Conservation (phyloP, 768 basidiomycete species). For the Boletus insuetus region DNA sequence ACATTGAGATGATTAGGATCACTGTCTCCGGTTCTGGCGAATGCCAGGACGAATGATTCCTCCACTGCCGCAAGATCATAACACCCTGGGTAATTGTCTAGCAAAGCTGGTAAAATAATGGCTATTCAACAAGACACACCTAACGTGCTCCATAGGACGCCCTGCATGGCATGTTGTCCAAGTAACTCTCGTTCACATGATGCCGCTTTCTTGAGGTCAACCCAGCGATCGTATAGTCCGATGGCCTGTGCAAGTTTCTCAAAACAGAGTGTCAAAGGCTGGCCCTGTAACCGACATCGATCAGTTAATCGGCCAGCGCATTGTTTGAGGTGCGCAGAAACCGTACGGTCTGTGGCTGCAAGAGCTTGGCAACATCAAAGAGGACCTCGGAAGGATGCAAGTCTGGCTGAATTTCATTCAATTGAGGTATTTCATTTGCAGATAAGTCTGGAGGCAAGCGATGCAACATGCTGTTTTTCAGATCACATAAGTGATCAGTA, state of each 20-base stretch:
- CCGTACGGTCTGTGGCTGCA: slow-evolving; percentile 60
- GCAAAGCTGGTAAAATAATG: not conserved
- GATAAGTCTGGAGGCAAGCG: slow-evolving; percentile 53
- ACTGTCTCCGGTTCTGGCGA: slow-evolving; percentile 54
- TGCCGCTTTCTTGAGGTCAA: slow-evolving; percentile 51
- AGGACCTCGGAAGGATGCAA: slow-evolving; percentile 75
- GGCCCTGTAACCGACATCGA: slow-evolving; percentile 45
- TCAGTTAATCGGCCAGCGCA: slow-evolving; percentile 5
- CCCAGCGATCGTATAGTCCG: slow-evolving; percentile 70
- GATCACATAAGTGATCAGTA: slow-evolving; percentile 12
- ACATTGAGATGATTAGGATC: slow-evolving; percentile 62
- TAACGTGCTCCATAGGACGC: slow-evolving; percentile 65
- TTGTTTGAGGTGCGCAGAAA: not conserved
- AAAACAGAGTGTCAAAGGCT: slow-evolving; percentile 69
- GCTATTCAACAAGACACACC: slow-evolving; percentile 40
- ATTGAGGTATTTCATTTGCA: slow-evolving; percentile 41
- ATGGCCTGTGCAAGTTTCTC: slow-evolving; percentile 63
- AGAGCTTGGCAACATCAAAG: slow-evolving; percentile 73
- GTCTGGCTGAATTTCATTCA: slow-evolving; percentile 76
- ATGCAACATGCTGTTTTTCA: slow-evolving; percentile 56
- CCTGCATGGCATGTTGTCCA: slow-evolving; percentile 72
- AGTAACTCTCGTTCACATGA: slow-evolving; percentile 61
- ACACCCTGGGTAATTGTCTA: slow-evolving; percentile 50
- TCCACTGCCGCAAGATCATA: slow-evolving; percentile 60
- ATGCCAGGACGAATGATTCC: slow-evolving; percentile 67